Conservation (phyloP, 345 rosid species). For the Erucastrum elatum region DNA sequence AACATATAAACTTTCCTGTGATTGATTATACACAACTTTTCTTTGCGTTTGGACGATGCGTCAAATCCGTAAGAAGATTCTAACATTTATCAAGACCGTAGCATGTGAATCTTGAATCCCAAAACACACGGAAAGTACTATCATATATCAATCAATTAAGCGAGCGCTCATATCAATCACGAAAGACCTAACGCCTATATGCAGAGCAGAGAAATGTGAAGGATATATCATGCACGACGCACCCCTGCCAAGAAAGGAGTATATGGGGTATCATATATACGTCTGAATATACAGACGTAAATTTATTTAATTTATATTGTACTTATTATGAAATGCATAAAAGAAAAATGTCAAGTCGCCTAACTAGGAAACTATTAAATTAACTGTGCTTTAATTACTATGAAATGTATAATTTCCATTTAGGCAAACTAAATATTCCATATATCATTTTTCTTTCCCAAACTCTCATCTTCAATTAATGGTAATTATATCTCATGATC, state of each 20-base stretch:
- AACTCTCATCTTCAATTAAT: constrained; percentile 13
- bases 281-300: background rate
- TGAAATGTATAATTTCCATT: constrained; percentile 27
- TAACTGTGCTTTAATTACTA: background rate
- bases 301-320: background rate
- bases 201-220: background rate
- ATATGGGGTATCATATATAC: background rate
- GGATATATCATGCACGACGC: background rate
- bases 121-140: background rate
- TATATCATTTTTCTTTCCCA: constrained; percentile 17
- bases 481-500: constrained; percentile 26
- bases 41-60: background rate
- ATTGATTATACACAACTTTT: background rate
- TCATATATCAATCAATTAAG: background rate
- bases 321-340: background rate
- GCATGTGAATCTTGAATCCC: background rate
- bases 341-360: background rate
- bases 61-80: background rate
- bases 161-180: background rate
- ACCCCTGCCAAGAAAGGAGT: background rate
- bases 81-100: background rate
- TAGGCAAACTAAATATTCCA: constrained; percentile 31
- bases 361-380: background rate
- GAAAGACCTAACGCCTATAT: background rate
- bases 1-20: background rate